Conservation (phyloP, 2,329 filamentous ascomycete species). For the Clonostachys chloroleuca region DNA sequence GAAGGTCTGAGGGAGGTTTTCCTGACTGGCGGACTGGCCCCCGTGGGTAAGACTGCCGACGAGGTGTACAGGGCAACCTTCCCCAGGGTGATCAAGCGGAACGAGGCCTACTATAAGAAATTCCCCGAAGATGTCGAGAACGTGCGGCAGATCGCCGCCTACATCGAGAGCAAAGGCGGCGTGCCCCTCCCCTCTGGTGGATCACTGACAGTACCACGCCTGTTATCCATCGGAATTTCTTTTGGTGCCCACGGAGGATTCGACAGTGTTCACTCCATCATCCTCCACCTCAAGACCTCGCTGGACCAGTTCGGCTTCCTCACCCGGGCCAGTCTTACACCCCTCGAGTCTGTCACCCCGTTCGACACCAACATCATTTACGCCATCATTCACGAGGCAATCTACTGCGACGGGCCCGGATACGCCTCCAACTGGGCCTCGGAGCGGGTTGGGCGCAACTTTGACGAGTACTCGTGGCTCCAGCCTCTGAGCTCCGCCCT, state of each 20-base stretch:
- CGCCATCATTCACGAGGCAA: constrained; percentile 79
- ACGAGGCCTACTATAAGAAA: constrained; percentile 76
- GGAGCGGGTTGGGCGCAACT: constrained; percentile 50
- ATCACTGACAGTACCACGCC: constrained; percentile 64
- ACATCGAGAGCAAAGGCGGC: constrained; percentile 56
- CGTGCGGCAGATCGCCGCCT: constrained; percentile 61
- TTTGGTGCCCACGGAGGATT: constrained; percentile 79
- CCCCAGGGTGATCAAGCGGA: constrained; percentile 65
- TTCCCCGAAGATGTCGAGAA: constrained; percentile 73
- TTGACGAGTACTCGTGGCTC: constrained; percentile 48
- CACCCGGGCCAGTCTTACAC: constrained; percentile 64
- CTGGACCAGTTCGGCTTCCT: constrained; percentile 73
- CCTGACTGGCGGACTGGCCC: constrained; percentile 77
- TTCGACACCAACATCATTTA: constrained; percentile 82
- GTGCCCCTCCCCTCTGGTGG: constrained; percentile 69
- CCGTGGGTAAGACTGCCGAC: constrained; percentile 66
- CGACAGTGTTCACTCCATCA: constrained; percentile 67
- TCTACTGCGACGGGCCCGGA: constrained; percentile 71
- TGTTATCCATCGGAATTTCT: constrained; percentile 72
- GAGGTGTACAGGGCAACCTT: constrained; percentile 73
- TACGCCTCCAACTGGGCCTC: constrained; percentile 72
- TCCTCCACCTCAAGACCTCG: constrained; percentile 68
- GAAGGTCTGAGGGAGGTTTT: constrained; percentile 79
- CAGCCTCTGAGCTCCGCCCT: constrained; percentile 16
- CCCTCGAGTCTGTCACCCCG: constrained; percentile 61